Percentiles rank a stretch among this genome's conserved stretches.
Conservation (phyloP, 305 asterid species). For the Rubia peregrina region DNA sequence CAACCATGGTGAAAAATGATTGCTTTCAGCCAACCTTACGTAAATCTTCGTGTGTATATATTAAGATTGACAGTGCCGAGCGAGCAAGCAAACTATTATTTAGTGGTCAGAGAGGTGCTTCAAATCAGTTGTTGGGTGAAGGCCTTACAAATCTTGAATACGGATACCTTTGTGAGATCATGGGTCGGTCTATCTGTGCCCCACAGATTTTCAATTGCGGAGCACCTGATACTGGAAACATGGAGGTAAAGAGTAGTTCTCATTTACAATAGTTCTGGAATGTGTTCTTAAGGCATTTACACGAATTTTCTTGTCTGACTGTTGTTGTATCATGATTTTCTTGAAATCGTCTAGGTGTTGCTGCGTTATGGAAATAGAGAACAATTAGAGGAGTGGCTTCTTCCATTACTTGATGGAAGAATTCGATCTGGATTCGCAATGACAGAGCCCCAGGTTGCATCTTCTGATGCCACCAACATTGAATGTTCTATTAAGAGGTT, state of each 20-base stretch:
- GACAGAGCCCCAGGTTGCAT: conserved; percentile 98
- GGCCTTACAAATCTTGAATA: conserved; percentile 89
- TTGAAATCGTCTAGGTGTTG: conserved; percentile 47
- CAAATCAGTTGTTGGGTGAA: conserved; percentile 54
- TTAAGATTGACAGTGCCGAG: conserved; percentile 86
- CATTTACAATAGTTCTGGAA: conserved; percentile 1
- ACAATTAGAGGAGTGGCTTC: conserved; percentile 74
- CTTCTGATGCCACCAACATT: conserved; percentile 95
- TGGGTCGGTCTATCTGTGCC: conserved; percentile 95
- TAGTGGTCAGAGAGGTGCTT: conserved; percentile 30
- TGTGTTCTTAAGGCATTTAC: not conserved
- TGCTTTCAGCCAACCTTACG: conserved; percentile 3
- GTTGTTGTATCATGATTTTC: conserved; percentile 13
- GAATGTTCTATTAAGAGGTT: conserved; percentile 92
- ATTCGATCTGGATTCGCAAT: conserved; percentile 94
- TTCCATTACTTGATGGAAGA: conserved; percentile 84
- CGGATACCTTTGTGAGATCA: conserved; percentile 83
- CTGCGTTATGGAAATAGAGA: conserved; percentile 83
- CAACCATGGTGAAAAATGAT: not conserved
- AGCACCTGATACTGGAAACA: conserved; percentile 97
- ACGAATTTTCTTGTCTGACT: no score
- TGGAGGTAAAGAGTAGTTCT: conserved; percentile 62
- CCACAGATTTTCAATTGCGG: conserved; percentile 96
- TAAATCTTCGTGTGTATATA: not conserved
- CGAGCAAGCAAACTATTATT: conserved; percentile 64